phyloP scores from a whole-genome alignment of 2,329 filamentous ascomycete genomes.

The Pseudocercospora musae region DNA sequence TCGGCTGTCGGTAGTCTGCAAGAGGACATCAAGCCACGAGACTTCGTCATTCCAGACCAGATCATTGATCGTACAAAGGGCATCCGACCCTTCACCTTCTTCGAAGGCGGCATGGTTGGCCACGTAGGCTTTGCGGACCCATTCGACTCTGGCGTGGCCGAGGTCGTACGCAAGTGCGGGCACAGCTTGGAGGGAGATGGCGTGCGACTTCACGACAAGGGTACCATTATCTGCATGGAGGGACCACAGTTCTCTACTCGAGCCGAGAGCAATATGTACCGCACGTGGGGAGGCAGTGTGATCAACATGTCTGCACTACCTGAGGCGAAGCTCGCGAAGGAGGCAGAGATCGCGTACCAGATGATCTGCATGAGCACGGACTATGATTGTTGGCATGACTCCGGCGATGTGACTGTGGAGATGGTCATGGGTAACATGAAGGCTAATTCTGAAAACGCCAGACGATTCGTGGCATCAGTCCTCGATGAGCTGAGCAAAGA shows the following conservation, averaged over 20 bases:
- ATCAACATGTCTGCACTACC: conserved; percentile 98
- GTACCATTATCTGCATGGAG: conserved; percentile 93
- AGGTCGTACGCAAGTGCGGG: conserved; percentile 75
- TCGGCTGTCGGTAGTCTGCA: conserved; percentile 89
- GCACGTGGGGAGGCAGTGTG: conserved; percentile 84
- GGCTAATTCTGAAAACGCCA: conserved; percentile 84
- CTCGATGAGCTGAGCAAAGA: conserved; percentile 79
- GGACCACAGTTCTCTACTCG: conserved; percentile 98
- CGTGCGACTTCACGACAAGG: conserved; percentile 77
- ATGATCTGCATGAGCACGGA: conserved; percentile 99
- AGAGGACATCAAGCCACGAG: conserved; percentile 89
- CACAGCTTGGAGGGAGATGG: conserved; percentile 76
- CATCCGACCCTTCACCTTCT: conserved; percentile 90
- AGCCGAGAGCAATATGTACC: conserved; percentile 93
- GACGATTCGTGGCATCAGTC: conserved; percentile 78
- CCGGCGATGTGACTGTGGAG: conserved; percentile 80
- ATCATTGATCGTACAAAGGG: conserved; percentile 97
- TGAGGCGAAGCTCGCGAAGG: conserved; percentile 91
- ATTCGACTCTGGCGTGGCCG: conserved; percentile 75
- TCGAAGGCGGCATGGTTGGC: conserved; percentile 84
- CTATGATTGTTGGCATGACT: conserved; percentile 95
- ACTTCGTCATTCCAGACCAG: conserved; percentile 96
- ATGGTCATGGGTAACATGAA: conserved; percentile 98
- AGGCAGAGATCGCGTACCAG: conserved; percentile 95
- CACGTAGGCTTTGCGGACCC: conserved; percentile 96